These are phyloP conservation scores for Cladophialophora chaetospira DNA, from an alignment of 2,329 filamentous ascomycete species.

Conservation along the genomic window DNA sequence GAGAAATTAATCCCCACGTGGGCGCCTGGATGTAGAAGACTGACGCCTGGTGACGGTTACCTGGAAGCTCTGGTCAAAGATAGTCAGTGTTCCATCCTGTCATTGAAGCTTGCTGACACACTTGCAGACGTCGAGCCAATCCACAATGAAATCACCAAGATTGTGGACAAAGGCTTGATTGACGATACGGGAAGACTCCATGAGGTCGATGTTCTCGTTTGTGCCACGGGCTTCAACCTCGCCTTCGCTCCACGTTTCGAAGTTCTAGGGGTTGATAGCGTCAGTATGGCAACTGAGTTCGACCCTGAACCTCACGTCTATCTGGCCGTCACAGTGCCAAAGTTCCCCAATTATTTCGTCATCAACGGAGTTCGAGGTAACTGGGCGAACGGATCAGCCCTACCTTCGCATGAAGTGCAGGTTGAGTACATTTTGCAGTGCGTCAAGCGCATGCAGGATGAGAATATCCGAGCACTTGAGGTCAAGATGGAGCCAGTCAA, in stretches of 20 bases:
- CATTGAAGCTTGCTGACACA: not conserved
- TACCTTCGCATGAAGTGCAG: conserved; percentile 17
- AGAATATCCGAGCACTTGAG: conserved; percentile 18
- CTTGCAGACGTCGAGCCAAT: conserved; percentile 16
- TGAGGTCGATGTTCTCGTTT: conserved; percentile 44
- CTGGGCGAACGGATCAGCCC: conserved; percentile 10
- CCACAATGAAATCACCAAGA: conserved; percentile 43
- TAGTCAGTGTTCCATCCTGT: conserved; percentile 16
- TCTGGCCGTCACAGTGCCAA: conserved; percentile 16
- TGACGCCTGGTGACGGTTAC: conserved; percentile 56
- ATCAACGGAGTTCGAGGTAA: conserved; percentile 18
- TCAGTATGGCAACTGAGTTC: conserved; percentile 13
- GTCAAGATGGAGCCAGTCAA: conserved; percentile 14
- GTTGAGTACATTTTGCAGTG: conserved; percentile 24
- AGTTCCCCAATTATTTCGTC: conserved; percentile 28
- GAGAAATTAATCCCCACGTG: conserved; percentile 36
- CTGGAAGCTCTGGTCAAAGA: conserved; percentile 49
- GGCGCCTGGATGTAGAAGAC: conserved; percentile 45
- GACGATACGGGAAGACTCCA: conserved; percentile 41
- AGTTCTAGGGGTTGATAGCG: conserved; percentile 11
- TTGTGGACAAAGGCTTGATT: conserved; percentile 44
- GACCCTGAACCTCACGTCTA: conserved; percentile 17
- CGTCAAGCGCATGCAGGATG: conserved; percentile 16
- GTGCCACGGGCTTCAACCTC: conserved; percentile 48
- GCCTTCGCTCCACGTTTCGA: conserved; percentile 21